Evolutionary conservation across 208 protist genomes (phyloP).

Genomic region (Crithidia mellificae): DNA sequence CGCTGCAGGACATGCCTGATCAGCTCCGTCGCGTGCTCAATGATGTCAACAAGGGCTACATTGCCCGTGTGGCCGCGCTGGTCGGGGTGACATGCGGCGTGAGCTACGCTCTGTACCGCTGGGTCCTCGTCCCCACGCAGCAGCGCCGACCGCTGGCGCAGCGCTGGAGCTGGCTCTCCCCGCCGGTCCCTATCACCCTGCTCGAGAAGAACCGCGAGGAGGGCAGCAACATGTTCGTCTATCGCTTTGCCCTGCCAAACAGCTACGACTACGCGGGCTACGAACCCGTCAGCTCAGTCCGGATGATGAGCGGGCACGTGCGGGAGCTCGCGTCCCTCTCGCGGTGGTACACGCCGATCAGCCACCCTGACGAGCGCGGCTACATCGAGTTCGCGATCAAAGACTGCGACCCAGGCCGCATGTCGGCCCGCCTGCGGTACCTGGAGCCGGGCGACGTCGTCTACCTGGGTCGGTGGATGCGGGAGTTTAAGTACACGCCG

Average conservation of each 20-base stretch:
- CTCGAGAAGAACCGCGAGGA: conserved; percentile 60
- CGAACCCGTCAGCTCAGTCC: conserved; percentile 82
- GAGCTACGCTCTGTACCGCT: conserved; percentile 50
- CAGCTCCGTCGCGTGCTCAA: conserved; percentile 38
- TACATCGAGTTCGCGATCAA: conserved; percentile 87
- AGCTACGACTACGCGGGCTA: conserved; percentile 88
- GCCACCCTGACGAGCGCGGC: conserved; percentile 73
- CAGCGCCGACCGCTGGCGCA: conserved; percentile 65
- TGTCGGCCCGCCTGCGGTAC: conserved; percentile 72
- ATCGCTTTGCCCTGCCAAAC: conserved; percentile 80
- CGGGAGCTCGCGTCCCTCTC: conserved; percentile 53
- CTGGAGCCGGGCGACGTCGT: conserved; percentile 76
- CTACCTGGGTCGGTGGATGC: conserved; percentile 86
- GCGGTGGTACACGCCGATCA: conserved; percentile 89
- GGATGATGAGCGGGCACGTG: conserved; percentile 51
- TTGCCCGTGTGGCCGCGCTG: conserved; percentile 40
- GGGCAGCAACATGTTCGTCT: conserved; percentile 63
- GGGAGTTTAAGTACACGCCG: conserved; percentile 70
- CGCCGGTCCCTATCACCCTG: conserved; percentile 69
- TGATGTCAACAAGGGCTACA: conserved; percentile 80
- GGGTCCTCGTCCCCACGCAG: conserved; percentile 53
- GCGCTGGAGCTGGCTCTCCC: conserved; percentile 63
- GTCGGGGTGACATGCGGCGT: conserved; percentile 18
- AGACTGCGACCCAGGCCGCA: conserved; percentile 73
- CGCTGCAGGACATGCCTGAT: conserved; percentile 68